These are phyloP conservation scores for Monilinia fructicola DNA, from an alignment of 2,329 filamentous ascomycete genomes.

Conservation along the genomic window DNA sequence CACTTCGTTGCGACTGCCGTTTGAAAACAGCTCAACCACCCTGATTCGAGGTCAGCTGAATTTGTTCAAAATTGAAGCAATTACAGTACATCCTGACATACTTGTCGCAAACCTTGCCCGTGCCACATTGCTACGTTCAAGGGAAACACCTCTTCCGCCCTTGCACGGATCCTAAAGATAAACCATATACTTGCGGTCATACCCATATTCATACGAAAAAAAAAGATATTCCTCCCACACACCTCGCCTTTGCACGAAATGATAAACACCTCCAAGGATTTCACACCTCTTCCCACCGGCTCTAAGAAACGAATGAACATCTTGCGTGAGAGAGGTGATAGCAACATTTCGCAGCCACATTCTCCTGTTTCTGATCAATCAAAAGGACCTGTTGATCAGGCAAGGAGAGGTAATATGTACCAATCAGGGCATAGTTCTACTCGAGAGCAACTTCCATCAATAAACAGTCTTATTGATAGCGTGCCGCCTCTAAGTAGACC, in stretches of 20 bases:
- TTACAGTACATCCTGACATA: slow-evolving; percentile 31
- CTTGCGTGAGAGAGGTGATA: slow-evolving; percentile 28
- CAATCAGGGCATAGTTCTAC: slow-evolving; percentile 28
- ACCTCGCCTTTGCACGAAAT: slow-evolving; percentile 30
- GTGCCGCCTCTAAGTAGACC: slow-evolving; percentile 30
- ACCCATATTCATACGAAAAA: slow-evolving; percentile 24
- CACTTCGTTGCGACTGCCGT: slow-evolving; percentile 36
- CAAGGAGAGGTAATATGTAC: slow-evolving; percentile 34
- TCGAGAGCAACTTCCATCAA: slow-evolving; percentile 39
- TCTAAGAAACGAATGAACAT: slow-evolving; percentile 24
- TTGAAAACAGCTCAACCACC: slow-evolving; percentile 25
- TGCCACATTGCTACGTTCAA: slow-evolving; percentile 35
- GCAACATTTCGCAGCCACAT: slow-evolving; percentile 28
- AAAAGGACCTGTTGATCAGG: slow-evolving; percentile 22
- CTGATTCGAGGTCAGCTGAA: slow-evolving; percentile 32
- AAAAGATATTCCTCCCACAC: slow-evolving; percentile 37
- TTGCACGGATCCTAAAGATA: slow-evolving; percentile 23
- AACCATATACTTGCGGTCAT: slow-evolving; percentile 16
- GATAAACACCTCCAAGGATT: slow-evolving; percentile 30
- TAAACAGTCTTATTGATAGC: slow-evolving; percentile 40
- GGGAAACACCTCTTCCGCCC: slow-evolving; percentile 27
- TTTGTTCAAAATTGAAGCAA: slow-evolving; percentile 30
- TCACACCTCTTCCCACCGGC: slow-evolving; percentile 19
- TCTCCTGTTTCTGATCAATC: slow-evolving; percentile 33
- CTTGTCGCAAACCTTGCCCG: slow-evolving; percentile 30